A percentile compares a stretch with the other conserved stretches of the same genome.
Evolutionary conservation across 2,329 filamentous ascomycete species (phyloP).

Genomic region (Cylindrodendrum hubeiense): DNA sequence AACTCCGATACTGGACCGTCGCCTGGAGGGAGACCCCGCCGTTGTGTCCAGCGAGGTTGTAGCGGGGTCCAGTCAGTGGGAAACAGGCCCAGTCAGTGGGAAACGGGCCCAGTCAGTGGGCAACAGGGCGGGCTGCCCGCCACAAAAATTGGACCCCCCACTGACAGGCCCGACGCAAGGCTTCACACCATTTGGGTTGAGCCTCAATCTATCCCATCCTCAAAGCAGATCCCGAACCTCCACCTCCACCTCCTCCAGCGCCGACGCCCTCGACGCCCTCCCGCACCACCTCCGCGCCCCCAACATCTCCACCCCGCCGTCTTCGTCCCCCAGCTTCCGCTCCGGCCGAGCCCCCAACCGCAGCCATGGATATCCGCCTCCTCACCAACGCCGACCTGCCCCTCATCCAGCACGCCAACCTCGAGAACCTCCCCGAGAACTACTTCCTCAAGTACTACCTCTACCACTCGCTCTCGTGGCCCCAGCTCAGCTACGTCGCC

Average conservation of each 20-base stretch:
- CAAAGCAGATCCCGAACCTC: conserved; percentile 1
- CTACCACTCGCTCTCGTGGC: conserved; percentile 98
- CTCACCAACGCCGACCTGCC: conserved; percentile 87
- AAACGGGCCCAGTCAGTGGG: conserved; percentile 8
- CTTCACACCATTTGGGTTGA: conserved; percentile 16
- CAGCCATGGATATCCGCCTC: conserved; percentile 88
- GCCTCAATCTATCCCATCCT: conserved; percentile 11
- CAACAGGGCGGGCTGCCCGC: neutral
- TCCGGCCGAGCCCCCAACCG: conserved; percentile 29
- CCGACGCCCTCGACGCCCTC: neutral
- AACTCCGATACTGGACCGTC: conserved; percentile 18
- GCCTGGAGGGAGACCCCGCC: neutral
- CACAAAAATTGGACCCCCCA: conserved; percentile 11
- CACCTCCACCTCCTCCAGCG: conserved; percentile 5
- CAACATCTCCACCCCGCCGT: neutral
- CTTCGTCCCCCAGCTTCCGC: neutral
- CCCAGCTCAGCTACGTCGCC: conserved; percentile 95
- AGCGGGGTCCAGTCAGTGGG: conserved; percentile 9
- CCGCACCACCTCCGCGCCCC: neutral
- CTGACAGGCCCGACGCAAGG: neutral
- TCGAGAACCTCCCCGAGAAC: conserved; percentile 98
- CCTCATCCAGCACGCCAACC: conserved; percentile 96
- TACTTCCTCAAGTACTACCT: conserved; percentile 99
- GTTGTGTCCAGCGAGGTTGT: neutral
- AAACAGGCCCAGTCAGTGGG: conserved; percentile 8